Evolutionary conservation across 805 yeast genomes (phyloP), one percentile per base, ranked within the genome.

Genomic region (Wickerhamomyces tratensis): DNA sequence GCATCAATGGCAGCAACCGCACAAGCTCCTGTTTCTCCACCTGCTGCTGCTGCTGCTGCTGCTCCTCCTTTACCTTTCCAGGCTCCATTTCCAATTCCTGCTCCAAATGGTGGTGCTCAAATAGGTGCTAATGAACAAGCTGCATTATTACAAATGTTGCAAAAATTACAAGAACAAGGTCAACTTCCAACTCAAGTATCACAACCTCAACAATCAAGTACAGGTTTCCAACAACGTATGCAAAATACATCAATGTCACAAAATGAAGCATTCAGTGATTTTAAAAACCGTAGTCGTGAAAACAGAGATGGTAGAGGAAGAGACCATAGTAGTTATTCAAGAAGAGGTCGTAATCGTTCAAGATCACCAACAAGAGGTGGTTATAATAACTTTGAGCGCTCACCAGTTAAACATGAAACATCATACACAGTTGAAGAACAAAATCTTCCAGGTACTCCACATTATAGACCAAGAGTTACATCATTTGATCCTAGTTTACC

Each of bases 381-480:
- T 7, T 35, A 25, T 10, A 33, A 35, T 9, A 49, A 44, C 36
- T 48, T 48, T 15, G 38, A 39, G 7, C 51, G 54, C 15, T 11
- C 31, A 29, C 61, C 63, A 35, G 48, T 54, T 26, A 54, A 62
- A 39, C 61, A 64, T 45, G 65, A 57, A 41, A 69, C 20, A 20
- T 20, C 20, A 20, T 20, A 20, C 20, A 20, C 20, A 20, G 20
- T 67, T 41, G 77, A 79, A 42, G 93, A 85, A 61, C 64, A 67
- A 51, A 85, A 85, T 57, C 63, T 71, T 6, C 86, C 85, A 35
- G 81, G 85, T 4, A 81, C 79, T 41, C 79, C 84, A 4, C 88
- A 85, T 62, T 84, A 67, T 61, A 77, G 95, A 62, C 81, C 82
- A n/a, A 78, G 79, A 54, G 77, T 76, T 43, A 81, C 87, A 37